Evolutionary conservation across 495 filamentous ascomycete genomes (phyloP).

Genomic region (Cryomyces minteri): DNA sequence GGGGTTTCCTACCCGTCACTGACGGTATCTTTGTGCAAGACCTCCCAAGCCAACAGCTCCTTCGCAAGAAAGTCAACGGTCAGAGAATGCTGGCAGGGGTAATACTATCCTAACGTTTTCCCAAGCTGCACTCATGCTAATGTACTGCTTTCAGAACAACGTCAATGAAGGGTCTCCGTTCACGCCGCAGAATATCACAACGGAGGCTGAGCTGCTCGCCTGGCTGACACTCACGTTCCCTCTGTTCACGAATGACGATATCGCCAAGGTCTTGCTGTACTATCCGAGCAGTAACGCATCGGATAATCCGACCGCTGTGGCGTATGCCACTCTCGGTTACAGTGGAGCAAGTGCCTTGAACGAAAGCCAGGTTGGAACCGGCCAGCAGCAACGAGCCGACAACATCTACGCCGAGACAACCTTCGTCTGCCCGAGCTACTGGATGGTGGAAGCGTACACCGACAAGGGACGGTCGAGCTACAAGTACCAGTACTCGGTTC

Average conservation of each 20-base stretch:
- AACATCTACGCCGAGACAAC: slow-evolving; percentile 43
- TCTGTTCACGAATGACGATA: slow-evolving; percentile 25
- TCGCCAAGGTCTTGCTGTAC: slow-evolving; percentile 23
- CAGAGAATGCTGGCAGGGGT: slow-evolving; percentile 27
- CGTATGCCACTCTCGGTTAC: slow-evolving; percentile 28
- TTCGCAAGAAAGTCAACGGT: slow-evolving; percentile 31
- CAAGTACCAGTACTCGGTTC: slow-evolving; percentile 45
- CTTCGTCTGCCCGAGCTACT: slow-evolving; percentile 44
- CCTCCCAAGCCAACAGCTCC: slow-evolving; percentile 32
- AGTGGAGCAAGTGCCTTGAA: slow-evolving; percentile 30
- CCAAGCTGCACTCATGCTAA: not conserved
- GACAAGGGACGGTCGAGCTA: slow-evolving; percentile 17
- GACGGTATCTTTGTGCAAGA: slow-evolving; percentile 38
- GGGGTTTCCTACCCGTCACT: slow-evolving; percentile 44
- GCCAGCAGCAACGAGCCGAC: slow-evolving; percentile 30
- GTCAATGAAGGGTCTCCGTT: slow-evolving; percentile 35
- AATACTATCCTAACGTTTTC: not conserved
- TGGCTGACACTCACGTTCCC: slow-evolving; percentile 33
- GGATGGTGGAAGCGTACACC: slow-evolving; percentile 41
- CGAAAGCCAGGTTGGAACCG: slow-evolving; percentile 26
- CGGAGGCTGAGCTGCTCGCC: slow-evolving; percentile 21
- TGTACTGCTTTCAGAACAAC: slow-evolving; percentile 21
- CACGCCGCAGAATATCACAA: slow-evolving; percentile 31
- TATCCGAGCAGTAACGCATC: slow-evolving; percentile 25
- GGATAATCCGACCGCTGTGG: slow-evolving; percentile 7